Percentiles rank a stretch among this genome's conserved stretches.
Evolutionary conservation across 208 protist species (phyloP).

Genomic region (Trypanosoma caninum): DNA sequence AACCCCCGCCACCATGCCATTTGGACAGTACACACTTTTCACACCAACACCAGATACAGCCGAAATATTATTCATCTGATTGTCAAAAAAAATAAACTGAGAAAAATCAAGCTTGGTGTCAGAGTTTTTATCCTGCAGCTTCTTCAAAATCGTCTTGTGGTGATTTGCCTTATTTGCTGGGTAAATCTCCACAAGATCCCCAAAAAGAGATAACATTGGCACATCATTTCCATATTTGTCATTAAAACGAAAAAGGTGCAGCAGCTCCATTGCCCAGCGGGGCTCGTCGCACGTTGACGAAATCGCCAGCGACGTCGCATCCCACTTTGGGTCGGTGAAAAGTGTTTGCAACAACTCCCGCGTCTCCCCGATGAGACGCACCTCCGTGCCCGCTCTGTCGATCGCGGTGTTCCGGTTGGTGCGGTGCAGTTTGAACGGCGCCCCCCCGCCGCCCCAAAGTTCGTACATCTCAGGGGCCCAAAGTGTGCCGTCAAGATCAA

Average conservation of each 20-base stretch:
- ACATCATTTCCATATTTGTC: conserved; percentile 28
- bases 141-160: conserved; percentile 52
- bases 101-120: conserved; percentile 48
- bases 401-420: conserved; percentile 46
- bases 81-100: conserved; percentile 92
- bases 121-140: conserved; percentile 27
- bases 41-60: conserved; percentile 76
- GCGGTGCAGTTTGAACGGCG: conserved; percentile 58
- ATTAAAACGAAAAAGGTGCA: conserved; percentile 59
- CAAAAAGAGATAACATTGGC: conserved; percentile 66
- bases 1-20: conserved; percentile 63
- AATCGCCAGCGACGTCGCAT: conserved; percentile 60
- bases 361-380: conserved; percentile 78
- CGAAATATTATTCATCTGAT: conserved; percentile 78
- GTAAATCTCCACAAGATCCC: conserved; percentile 75
- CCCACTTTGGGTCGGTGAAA: conserved; percentile 40
- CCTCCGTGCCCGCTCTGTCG: conserved; percentile 48
- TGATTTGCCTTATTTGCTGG: conserved; percentile 66
- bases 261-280: conserved; percentile 72
- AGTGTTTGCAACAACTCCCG: conserved; percentile 64
- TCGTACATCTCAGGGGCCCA: conserved; percentile 92
- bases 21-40: conserved; percentile 65
- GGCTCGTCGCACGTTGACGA: conserved; percentile 88
- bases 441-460: conserved; percentile 61
- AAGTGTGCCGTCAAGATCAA: conserved; percentile 89